Base-by-base conservation (phyloP, 176 grass and related monocot genomes). In the Bromus sterilis region DNA sequence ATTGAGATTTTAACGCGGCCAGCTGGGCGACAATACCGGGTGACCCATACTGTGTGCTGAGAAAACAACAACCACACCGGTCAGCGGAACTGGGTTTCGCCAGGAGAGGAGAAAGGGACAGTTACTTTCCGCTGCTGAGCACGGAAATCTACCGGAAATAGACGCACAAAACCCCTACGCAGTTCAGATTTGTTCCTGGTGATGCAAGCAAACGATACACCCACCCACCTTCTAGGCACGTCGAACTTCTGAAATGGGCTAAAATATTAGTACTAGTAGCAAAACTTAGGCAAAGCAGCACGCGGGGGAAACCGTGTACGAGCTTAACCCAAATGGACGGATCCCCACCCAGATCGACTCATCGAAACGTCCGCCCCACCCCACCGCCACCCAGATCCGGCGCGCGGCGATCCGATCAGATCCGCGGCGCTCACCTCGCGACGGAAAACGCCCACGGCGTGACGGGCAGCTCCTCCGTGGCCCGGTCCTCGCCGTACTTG, bases 361-460 rank as follows among this genome's bases (percentile, higher is more conserved):
- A 77, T 86, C 78, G 78, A 16, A 33, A 85, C 35, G 35, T 89
- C 87, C 83, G 78, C 82, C 86, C 78, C 70, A 3, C 30, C 58
- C 2, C 29, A 53, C 78, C n/a, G n/a, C n/a, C n/a, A 31, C 65
- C 82, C 78, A 82, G 83, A 90, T 82, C 86, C 72, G 20, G 43
- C 16, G 61, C 78, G 35, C 28, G 65, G 41, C 37, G 68, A 71
- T 44, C 29, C 12, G 67, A 86, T 79, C 66, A 59, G 78, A 83
- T 66, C 31, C 57, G 42, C 25, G 4, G 33, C 26, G 60, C 78
- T 80, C 88, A 99, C 96, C 96, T 99, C 56, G 96, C 96, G 36
- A 99, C 96, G 70, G 96, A 91, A 85, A 87, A 69, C 67, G 86
- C 74, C 93, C 91, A 99, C 1, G 96, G 96, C 60, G 91, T 99